Conservation (phyloP, 257 asterid genomes). For the Parsonsia alboflavescens region DNA sequence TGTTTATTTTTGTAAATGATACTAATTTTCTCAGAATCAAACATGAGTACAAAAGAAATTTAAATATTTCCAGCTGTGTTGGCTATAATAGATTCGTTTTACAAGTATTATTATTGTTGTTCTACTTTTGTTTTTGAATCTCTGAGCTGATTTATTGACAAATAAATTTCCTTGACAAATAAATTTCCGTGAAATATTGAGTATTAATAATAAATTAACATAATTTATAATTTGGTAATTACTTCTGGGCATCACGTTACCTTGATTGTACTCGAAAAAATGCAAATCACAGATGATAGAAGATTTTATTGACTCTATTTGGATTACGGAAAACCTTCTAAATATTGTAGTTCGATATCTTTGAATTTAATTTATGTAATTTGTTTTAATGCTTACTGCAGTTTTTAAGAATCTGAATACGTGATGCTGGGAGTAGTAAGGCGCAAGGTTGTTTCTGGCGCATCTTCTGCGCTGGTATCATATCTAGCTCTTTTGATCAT, state of each 20-base stretch:
- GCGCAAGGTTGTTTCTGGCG: conserved; percentile 73
- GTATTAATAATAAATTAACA: background rate
- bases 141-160: background rate
- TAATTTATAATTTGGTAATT: background rate
- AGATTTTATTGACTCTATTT: background rate
- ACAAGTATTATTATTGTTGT: background rate
- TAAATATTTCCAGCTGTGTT: background rate
- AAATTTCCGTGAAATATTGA: background rate
- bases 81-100: background rate
- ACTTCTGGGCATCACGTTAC: background rate
- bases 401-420: conserved; percentile 29
- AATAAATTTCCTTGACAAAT: background rate
- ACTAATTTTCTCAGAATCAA: background rate
- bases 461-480: conserved; percentile 53
- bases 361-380: background rate
- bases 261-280: background rate
- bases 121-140: background rate
- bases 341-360: too few species aligned
- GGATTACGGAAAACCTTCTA: too few species aligned
- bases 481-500: background rate
- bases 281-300: background rate
- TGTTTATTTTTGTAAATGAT: background rate
- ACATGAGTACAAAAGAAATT: background rate
- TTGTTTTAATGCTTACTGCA: conserved; percentile 18
- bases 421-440: conserved; percentile 84